Percentiles rank a stretch among this genome's conserved stretches.
Conservation (phyloP, 2,329 filamentous ascomycete species). For the Elsinoe arachidis region DNA sequence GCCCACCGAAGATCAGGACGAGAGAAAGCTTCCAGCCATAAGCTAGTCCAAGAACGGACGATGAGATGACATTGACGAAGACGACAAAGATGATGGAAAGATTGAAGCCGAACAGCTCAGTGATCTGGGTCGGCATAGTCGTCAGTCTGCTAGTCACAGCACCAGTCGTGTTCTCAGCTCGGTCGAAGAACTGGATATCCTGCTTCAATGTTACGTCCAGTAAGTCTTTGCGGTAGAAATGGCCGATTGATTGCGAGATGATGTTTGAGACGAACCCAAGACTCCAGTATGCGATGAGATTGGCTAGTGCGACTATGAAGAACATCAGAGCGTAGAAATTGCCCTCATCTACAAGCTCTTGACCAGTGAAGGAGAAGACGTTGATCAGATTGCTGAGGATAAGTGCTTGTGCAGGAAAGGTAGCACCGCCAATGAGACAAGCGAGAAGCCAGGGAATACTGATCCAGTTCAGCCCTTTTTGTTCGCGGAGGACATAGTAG, state of each 20-base stretch:
- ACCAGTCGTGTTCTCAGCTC: slow-evolving; percentile 79
- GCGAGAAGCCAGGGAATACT: slow-evolving; percentile 1
- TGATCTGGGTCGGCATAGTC: slow-evolving; percentile 20
- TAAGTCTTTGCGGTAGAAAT: slow-evolving; percentile 51
- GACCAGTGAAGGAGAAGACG: slow-evolving; percentile 28
- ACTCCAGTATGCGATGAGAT: slow-evolving; percentile 47
- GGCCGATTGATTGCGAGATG: slow-evolving; percentile 39
- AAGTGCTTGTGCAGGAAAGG: slow-evolving; percentile 32
- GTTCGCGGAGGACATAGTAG: slow-evolving; percentile 9
- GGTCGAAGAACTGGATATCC: slow-evolving; percentile 87
- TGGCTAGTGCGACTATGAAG: slow-evolving; percentile 47
- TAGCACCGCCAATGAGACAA: slow-evolving; percentile 13
- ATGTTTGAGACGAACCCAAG: slow-evolving; percentile 31
- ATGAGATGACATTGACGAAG: slow-evolving; percentile 57
- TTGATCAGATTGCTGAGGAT: slow-evolving; percentile 31
- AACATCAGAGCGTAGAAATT: slow-evolving; percentile 62
- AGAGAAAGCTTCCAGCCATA: slow-evolving; percentile 72
- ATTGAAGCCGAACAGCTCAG: slow-evolving; percentile 55
- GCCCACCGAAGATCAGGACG: slow-evolving; percentile 53
- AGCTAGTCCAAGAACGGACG: slow-evolving; percentile 57
- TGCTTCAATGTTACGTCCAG: slow-evolving; percentile 58
- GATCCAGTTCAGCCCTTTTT: background rate
- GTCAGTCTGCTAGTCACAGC: slow-evolving; percentile 73
- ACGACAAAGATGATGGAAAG: slow-evolving; percentile 53
- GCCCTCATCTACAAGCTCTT: slow-evolving; percentile 27